These are phyloP conservation scores for Metschnikowia picachoensis DNA, from an alignment of 805 yeast genomes.

Conservation along the genomic window DNA sequence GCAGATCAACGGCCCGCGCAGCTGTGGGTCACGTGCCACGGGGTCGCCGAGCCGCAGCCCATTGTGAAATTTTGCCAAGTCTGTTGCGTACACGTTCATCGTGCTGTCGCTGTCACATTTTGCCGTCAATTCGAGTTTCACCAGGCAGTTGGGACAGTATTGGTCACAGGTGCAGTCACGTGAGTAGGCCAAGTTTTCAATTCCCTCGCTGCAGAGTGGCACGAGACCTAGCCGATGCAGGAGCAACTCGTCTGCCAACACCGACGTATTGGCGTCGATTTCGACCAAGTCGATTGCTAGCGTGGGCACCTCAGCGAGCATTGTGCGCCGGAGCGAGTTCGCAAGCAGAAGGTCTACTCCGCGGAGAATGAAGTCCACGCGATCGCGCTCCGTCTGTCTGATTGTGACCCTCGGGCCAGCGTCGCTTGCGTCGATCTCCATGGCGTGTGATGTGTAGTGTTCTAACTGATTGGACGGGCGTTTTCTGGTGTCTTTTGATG, in stretches of 20 bases:
- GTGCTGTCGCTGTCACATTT: conserved; percentile 83
- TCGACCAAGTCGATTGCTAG: conserved; percentile 95
- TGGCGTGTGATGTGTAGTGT: not conserved
- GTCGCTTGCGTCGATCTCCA: conserved; percentile 31
- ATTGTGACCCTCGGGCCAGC: conserved; percentile 80
- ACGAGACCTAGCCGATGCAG: conserved; percentile 91
- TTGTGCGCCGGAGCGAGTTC: conserved; percentile 84
- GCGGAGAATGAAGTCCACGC: conserved; percentile 83
- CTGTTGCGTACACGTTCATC: conserved; percentile 86
- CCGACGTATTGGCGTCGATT: conserved; percentile 88
- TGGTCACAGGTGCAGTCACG: conserved; percentile 98
- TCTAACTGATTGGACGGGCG: no score
- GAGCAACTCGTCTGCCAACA: conserved; percentile 93
- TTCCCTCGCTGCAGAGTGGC: conserved; percentile 81
- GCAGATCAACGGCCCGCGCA: conserved; percentile 85
- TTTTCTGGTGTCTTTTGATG: no score
- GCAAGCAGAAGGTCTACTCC: conserved; percentile 90
- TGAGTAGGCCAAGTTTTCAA: conserved; percentile 79
- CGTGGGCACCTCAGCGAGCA: conserved; percentile 96
- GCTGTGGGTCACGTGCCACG: conserved; percentile 69
- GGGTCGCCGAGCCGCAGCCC: conserved; percentile 70
- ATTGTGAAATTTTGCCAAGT: conserved; percentile 47
- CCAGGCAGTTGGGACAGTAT: conserved; percentile 94
- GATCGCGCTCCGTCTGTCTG: conserved; percentile 78
- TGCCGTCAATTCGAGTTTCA: conserved; percentile 81